phyloP scores from a whole-genome alignment of 2,329 filamentous ascomycete species.

The Colletotrichum lindemuthianum region DNA sequence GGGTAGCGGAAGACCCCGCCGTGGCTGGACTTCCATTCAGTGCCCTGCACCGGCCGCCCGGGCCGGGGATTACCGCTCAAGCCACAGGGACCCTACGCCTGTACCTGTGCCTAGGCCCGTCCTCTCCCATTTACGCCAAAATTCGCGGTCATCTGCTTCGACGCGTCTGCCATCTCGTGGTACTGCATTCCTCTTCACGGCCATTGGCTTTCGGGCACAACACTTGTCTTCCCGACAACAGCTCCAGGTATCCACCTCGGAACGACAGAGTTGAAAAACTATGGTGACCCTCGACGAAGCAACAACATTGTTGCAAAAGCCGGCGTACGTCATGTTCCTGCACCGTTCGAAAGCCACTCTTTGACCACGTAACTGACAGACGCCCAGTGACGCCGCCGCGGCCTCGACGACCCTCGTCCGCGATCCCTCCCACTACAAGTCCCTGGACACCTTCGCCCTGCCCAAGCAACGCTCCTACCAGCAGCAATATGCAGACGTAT shows the following conservation, averaged over 20 bases:
- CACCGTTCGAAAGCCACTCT: not conserved
- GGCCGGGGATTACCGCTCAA: conserved; percentile 17
- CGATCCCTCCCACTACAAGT: conserved; percentile 71
- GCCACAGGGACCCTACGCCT: conserved; percentile 5
- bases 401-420: conserved; percentile 55
- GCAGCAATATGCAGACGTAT: conserved; percentile 98
- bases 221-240: not conserved
- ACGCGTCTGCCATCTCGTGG: conserved; percentile 34
- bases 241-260: not conserved
- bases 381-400: conserved; percentile 13
- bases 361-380: not conserved
- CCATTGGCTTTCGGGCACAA: conserved; percentile 23
- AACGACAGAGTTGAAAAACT: conserved; percentile 2
- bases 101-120: not conserved
- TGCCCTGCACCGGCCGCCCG: conserved; percentile 15
- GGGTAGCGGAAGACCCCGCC: conserved; percentile 17
- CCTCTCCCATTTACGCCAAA: conserved; percentile 45
- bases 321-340: conserved; percentile 54
- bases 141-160: conserved; percentile 42
- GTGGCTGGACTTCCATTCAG: conserved; percentile 8
- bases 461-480: conserved; percentile 80
- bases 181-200: conserved; percentile 27
- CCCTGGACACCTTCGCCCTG: conserved; percentile 79
- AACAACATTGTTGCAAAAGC: conserved; percentile 56
- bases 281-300: conserved; percentile 59